Conservation (phyloP, 352 stramenopile species). For the Saprolegnia diclina region DNA sequence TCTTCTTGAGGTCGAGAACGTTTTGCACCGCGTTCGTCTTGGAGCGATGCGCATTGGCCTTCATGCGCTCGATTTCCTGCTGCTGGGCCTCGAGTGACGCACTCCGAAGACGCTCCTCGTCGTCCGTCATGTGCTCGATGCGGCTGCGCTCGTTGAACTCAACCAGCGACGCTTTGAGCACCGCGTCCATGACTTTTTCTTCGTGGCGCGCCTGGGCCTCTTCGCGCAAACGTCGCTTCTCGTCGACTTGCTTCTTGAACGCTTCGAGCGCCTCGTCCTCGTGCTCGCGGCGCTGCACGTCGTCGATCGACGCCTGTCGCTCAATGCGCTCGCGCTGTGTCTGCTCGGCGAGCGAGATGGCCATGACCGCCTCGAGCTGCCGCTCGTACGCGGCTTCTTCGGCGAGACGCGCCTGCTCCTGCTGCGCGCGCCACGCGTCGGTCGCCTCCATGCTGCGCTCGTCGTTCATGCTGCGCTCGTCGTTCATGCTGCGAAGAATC, state of each 20-base stretch:
- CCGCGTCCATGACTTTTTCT: conserved; percentile 68
- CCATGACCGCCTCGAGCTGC: conserved; percentile 15
- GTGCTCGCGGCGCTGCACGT: not conserved
- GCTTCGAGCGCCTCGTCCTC: not conserved
- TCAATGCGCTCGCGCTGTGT: conserved; percentile 16
- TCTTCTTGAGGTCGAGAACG: conserved; percentile 65
- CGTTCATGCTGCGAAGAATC: too few relatives aligned
- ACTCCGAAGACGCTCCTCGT: not conserved
- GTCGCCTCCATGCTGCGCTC: too few relatives aligned
- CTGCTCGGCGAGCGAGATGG: conserved; percentile 19
- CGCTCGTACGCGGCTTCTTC: conserved; percentile 9
- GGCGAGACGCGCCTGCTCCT: not conserved
- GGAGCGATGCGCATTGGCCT: conserved; percentile 38
- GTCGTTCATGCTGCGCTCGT: too few relatives aligned
- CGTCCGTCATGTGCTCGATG: conserved; percentile 10
- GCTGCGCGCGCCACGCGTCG: not conserved
- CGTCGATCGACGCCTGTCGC: conserved; percentile 6
- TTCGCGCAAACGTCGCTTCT: conserved; percentile 38
- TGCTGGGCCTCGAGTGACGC: conserved; percentile 43
- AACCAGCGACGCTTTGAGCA: conserved; percentile 66
- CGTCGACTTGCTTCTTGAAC: conserved; percentile 16
- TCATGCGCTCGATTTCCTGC: conserved; percentile 37
- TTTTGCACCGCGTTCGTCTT: conserved; percentile 67
- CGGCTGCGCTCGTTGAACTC: conserved; percentile 54
- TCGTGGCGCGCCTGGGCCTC: conserved; percentile 54